phyloP scores from a whole-genome alignment of 1,284 basidiomycete species.

The Fistulina hepatica region DNA sequence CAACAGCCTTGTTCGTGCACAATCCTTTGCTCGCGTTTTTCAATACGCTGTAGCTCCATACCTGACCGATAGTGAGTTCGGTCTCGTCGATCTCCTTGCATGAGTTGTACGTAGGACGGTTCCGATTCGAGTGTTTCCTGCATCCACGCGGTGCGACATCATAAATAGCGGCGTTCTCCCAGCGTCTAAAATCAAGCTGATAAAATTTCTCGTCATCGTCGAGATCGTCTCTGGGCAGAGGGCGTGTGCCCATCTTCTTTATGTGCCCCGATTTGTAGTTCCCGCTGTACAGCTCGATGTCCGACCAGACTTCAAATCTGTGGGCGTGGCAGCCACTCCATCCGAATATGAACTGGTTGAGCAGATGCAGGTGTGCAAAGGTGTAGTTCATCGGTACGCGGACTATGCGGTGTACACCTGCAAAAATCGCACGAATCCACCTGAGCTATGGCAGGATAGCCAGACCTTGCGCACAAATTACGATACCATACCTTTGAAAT shows the following conservation, averaged over 20 bases:
- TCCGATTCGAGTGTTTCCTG: neutral
- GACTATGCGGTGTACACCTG: conserved; percentile 23
- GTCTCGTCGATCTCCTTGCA: conserved; percentile 19
- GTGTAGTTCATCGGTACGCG: conserved; percentile 25
- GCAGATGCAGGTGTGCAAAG: conserved; percentile 25
- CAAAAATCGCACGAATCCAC: no score
- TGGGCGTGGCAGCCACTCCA: conserved; percentile 24
- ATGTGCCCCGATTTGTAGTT: conserved; percentile 20
- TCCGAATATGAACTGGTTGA: conserved; percentile 28
- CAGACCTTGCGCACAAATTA: no score
- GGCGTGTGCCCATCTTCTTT: conserved; percentile 20
- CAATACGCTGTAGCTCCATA: conserved; percentile 20
- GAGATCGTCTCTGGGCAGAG: conserved; percentile 15
- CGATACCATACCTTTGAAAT: no score
- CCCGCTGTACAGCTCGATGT: conserved; percentile 19
- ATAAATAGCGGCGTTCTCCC: conserved; percentile 17
- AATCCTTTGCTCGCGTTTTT: conserved; percentile 21
- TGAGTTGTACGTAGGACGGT: conserved; percentile 6
- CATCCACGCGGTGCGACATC: conserved; percentile 11
- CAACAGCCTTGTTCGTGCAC: conserved; percentile 22
- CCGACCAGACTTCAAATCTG: conserved; percentile 17
- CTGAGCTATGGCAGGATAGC: no score
- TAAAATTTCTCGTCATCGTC: conserved; percentile 8
- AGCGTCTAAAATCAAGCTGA: conserved; percentile 8
- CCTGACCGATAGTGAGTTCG: conserved; percentile 18